Base-by-base conservation (phyloP, 2,329 filamentous ascomycete species). In the Colletotrichum sp. region DNA sequence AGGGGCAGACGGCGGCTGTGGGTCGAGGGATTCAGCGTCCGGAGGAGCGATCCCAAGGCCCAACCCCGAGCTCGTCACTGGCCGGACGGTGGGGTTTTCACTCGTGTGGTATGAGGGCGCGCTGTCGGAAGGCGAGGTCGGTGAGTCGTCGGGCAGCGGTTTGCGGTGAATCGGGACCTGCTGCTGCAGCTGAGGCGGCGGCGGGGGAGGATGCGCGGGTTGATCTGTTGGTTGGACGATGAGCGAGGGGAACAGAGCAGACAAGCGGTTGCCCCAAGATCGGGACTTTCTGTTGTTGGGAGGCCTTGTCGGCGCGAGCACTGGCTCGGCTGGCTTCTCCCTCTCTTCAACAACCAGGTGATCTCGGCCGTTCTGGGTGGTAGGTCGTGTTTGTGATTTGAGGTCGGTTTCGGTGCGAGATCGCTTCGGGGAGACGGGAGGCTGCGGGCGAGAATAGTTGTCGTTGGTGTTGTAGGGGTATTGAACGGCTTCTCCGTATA, bases 231-330 rank as follows among this genome's bases (percentile, higher is more conserved):
- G 77, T 56, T 81, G 80, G 71, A 82, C 69, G 62, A 83, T 86
- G 81, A 87, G 85, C 78, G 83, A 82, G 64, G 84, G 85, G 62
- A 85, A 78, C 56, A 85, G 79, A 24, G 82, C 81, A 56, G 84
- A 85, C 58, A 85, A 75, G 73, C 84, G 84, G 65, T 81, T 78
- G 71, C 81, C 79, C 85, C 84, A 86, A 52, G 80, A 82, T 70
- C 79, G 81, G 36, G 85, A 81, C 78, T 83, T 85, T 78, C 80
- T 82, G 56, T 78, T 77, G 65, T 72, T 75, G 24, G 65, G 68
- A 55, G 71, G 65, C 21, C 76, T 68, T 36, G 62, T 62, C 12
- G 73, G 73, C 70, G 36, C 65, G 66, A 69, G 68, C 77, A 77
- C 77, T 75, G 73, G 78, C 75, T 79, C 75, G 67, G 15, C 32